Conservation (phyloP, 2,329 filamentous ascomycete genomes). For the Pseudogymnoascus sp. region DNA sequence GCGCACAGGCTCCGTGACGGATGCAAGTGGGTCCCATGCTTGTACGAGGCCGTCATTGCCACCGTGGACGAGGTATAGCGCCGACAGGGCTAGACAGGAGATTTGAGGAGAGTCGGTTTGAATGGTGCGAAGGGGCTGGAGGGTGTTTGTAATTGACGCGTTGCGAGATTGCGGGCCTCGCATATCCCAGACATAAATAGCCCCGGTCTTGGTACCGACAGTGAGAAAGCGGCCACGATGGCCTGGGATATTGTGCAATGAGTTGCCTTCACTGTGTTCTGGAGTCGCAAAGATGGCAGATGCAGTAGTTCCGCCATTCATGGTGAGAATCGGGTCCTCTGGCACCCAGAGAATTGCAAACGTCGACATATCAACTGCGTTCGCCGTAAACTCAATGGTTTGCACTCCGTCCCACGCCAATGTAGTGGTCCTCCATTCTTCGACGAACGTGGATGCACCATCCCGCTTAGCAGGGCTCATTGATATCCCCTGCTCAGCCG, state of each 20-base stretch:
- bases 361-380: constrained; percentile 64
- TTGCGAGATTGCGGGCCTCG: constrained; percentile 53
- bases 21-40: constrained; percentile 92
- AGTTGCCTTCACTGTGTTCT: constrained; percentile 13
- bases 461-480: constrained; percentile 18
- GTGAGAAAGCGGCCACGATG: constrained; percentile 75
- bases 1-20: constrained; percentile 66
- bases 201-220: constrained; percentile 69
- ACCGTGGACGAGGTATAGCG: constrained; percentile 83
- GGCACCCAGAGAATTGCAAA: constrained; percentile 61
- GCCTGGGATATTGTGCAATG: constrained; percentile 63
- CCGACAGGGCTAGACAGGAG: constrained; percentile 72
- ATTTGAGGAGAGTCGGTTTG: constrained; percentile 86
- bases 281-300: constrained; percentile 23
- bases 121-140: constrained; percentile 71
- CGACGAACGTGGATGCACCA: constrained; percentile 33
- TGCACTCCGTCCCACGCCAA: constrained; percentile 54
- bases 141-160: constrained; percentile 44
- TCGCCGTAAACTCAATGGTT: constrained; percentile 57
- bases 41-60: constrained; percentile 93
- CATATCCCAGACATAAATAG: constrained; percentile 78
- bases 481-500: constrained; percentile 21
- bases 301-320: constrained; percentile 37
- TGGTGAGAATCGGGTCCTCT: constrained; percentile 68
- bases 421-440: constrained; percentile 60